Evolutionary conservation across 2,329 filamentous ascomycete species (phyloP).

Genomic region (Exophiala aquamarina): DNA sequence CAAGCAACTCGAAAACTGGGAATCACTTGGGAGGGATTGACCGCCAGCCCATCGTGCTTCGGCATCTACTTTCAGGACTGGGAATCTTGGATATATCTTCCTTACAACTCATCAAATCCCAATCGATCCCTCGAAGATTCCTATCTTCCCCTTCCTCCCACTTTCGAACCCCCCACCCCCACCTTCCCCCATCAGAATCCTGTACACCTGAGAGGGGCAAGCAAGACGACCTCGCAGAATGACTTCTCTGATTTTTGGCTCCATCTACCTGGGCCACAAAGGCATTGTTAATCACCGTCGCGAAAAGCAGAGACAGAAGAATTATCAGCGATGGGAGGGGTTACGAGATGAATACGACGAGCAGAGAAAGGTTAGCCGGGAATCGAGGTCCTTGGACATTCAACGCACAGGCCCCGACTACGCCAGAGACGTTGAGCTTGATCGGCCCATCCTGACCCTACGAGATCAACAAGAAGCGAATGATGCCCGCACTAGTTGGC

Average conservation of each 20-base stretch:
- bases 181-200: too few relatives aligned
- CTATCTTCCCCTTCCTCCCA: too few relatives aligned
- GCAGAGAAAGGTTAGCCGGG: slow-evolving; percentile 22
- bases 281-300: slow-evolving; percentile 19
- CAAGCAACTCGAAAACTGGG: too few relatives aligned
- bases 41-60: too few relatives aligned
- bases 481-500: slow-evolving; percentile 26
- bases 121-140: too few relatives aligned
- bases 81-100: too few relatives aligned
- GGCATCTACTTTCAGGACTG: too few relatives aligned
- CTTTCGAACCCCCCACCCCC: too few relatives aligned
- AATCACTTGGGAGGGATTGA: too few relatives aligned
- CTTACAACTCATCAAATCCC: too few relatives aligned
- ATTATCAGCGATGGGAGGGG: slow-evolving; percentile 29
- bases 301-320: slow-evolving; percentile 28
- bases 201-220: too few relatives aligned
- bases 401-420: slow-evolving; percentile 22
- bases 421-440: slow-evolving; percentile 3
- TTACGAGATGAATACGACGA: slow-evolving; percentile 29
- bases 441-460: slow-evolving; percentile 23
- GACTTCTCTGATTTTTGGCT: slow-evolving; percentile 29
- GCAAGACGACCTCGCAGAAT: slow-evolving; percentile 10
- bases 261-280: slow-evolving; percentile 27
- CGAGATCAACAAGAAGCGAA: slow-evolving; percentile 29
- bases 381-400: slow-evolving; percentile 25